Conservation (phyloP, 1,284 basidiomycete genomes). For the Baeospora myosura region DNA sequence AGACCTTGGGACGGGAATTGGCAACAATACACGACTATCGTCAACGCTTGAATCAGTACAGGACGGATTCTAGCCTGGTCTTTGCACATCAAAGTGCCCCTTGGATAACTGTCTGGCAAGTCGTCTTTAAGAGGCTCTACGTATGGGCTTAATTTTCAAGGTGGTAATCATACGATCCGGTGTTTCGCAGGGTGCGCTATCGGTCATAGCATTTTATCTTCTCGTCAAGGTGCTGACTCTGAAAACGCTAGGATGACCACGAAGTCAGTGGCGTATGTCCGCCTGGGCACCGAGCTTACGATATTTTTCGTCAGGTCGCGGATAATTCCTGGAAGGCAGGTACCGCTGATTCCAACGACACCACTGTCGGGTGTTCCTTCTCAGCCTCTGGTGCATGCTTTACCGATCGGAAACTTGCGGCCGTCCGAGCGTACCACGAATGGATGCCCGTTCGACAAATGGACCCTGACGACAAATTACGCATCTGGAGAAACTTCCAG, state of each 20-base stretch:
- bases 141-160: background rate
- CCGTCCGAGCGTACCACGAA: constrained; percentile 59
- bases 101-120: constrained; percentile 56
- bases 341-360: constrained; percentile 57
- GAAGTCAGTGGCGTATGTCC: constrained; percentile 35
- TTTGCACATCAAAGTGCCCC: constrained; percentile 45
- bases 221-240: background rate
- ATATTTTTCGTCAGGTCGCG: constrained; percentile 33
- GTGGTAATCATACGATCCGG: too few relatives aligned
- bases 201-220: too few relatives aligned
- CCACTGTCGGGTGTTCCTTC: constrained; percentile 44
- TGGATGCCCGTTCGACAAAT: constrained; percentile 69
- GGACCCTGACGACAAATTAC: constrained; percentile 48
- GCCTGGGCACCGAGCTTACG: background rate
- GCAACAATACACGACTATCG: constrained; percentile 60
- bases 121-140: constrained; percentile 3
- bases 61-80: constrained; percentile 45
- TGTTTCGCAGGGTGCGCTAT: constrained; percentile 8
- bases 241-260: constrained; percentile 45
- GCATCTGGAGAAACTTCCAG: constrained; percentile 65
- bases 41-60: constrained; percentile 51
- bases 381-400: constrained; percentile 52
- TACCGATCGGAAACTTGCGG: constrained; percentile 57
- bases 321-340: constrained; percentile 63
- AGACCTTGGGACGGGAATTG: constrained; percentile 46